These are phyloP conservation scores for Hypoxylon sp. DNA, from an alignment of 2,329 filamentous ascomycete genomes.

Conservation along the genomic window DNA sequence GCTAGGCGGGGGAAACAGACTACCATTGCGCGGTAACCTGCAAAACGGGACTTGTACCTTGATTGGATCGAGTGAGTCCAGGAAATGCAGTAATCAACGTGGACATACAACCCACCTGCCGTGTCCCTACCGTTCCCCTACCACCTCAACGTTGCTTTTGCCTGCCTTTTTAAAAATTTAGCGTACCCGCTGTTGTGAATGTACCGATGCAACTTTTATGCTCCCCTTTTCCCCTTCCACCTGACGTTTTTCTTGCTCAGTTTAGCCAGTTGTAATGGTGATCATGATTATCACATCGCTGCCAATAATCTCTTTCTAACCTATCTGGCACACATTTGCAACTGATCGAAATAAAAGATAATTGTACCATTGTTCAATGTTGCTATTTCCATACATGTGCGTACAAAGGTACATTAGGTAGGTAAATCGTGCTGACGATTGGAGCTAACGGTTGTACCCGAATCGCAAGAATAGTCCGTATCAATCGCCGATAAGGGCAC, in stretches of 20 bases:
- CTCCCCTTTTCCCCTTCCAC: constrained; percentile 33
- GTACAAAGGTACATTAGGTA: constrained; percentile 9
- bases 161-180: constrained; percentile 39
- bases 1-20: constrained; percentile 42
- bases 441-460: constrained; percentile 36
- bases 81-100: constrained; percentile 43
- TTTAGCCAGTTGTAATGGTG: constrained; percentile 42
- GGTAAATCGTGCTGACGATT: constrained; percentile 23
- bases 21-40: constrained; percentile 41
- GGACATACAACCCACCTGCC: constrained; percentile 20
- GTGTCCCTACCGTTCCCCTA: not conserved
- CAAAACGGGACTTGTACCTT: constrained; percentile 14
- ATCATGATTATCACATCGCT: constrained; percentile 34
- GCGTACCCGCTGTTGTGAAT: constrained; percentile 40
- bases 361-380: constrained; percentile 2
- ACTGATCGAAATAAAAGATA: constrained; percentile 13
- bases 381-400: constrained; percentile 6
- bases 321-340: constrained; percentile 12
- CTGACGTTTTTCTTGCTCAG: constrained; percentile 35
- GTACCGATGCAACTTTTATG: constrained; percentile 42
- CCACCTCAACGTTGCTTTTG: constrained; percentile 9
- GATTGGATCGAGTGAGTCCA: constrained; percentile 36
- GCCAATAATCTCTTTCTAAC: constrained; percentile 26
- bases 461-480: constrained; percentile 39
- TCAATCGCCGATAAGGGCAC: constrained; percentile 29